Evolutionary conservation across 192 early-diverging fungal species (phyloP).

Genomic region (Backusella luteola): DNA sequence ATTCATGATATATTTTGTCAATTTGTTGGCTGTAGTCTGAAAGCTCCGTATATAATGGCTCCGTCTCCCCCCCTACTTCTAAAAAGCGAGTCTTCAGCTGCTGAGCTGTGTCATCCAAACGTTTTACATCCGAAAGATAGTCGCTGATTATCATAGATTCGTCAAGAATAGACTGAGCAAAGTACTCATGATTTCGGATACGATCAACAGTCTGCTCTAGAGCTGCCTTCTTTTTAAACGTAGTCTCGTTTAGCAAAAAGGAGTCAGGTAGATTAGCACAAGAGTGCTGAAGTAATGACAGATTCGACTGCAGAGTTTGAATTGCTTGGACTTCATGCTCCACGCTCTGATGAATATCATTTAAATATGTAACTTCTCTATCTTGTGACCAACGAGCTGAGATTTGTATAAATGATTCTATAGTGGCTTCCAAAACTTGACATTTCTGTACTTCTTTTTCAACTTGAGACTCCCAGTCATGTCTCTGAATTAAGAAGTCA

Average conservation of each 20-base stretch:
- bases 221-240: not conserved
- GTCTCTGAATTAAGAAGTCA: not conserved
- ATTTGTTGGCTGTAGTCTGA: not conserved
- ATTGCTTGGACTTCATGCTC: not conserved
- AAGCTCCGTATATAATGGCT: not conserved
- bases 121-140: not conserved
- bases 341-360: not conserved
- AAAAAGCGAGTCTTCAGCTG: not conserved
- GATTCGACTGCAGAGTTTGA: not conserved
- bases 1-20: not conserved
- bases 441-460: not conserved
- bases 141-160: not conserved
- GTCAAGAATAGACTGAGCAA: conserved; percentile 4
- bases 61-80: not conserved
- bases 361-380: not conserved
- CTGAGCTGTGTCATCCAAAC: not conserved
- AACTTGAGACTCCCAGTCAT: not conserved
- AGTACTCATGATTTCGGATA: not conserved
- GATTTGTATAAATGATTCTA: not conserved
- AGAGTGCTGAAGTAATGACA: not conserved
- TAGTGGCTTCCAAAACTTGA: not conserved
- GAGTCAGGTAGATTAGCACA: not conserved
- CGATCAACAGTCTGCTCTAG: not conserved
- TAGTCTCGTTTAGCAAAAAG: not conserved
- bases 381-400: conserved; percentile 1